Evolutionary conservation across 169 alveolate species (phyloP).

Genomic region (Miamiensis avidus): DNA sequence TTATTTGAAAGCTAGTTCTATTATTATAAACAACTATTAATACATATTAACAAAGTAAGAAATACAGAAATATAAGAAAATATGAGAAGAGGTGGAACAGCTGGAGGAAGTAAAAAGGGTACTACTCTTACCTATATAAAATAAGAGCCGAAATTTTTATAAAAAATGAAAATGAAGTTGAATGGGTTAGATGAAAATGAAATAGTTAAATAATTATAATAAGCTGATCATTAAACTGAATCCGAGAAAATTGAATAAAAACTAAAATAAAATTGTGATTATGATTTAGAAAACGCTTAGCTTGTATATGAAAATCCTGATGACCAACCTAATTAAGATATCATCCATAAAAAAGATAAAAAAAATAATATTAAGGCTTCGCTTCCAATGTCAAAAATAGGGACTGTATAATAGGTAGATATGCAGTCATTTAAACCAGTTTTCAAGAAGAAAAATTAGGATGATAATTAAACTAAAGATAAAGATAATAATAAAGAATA

Average conservation of each 20-base stretch:
- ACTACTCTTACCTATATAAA: neutral
- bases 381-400: neutral
- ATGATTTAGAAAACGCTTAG: neutral
- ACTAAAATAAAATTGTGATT: neutral
- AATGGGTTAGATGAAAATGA: neutral
- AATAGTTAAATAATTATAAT: no score
- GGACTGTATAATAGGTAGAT: neutral
- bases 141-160: neutral
- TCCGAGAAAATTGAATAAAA: neutral
- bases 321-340: neutral
- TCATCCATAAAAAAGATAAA: neutral
- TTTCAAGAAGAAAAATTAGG: neutral
- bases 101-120: neutral
- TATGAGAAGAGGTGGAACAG: neutral
- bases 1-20: no score
- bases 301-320: neutral
- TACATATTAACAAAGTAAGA: no score
- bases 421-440: neutral
- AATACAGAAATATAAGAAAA: no score
- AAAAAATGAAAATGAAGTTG: no score
- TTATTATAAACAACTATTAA: no score
- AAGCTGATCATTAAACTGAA: neutral
- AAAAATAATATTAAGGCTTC: no score
- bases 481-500: neutral
- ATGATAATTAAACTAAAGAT: neutral